Base-by-base conservation (phyloP, 2,329 filamentous ascomycete species). In the Calonectria leucothoes region DNA sequence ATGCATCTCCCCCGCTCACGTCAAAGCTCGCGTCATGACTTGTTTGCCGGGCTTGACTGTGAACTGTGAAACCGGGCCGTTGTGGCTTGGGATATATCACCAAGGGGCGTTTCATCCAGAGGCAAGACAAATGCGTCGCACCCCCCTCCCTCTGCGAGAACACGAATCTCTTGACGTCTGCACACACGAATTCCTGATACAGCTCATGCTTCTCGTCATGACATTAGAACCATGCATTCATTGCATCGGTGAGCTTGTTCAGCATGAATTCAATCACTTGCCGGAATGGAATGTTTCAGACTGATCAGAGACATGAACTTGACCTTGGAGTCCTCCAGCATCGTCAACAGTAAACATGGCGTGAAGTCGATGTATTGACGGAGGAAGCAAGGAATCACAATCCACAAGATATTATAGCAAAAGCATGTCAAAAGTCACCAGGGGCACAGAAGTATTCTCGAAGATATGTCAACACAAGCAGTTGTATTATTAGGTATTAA, bases 401-500 rank as follows among this genome's bases (percentile, higher is more conserved):
- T n/a, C n/a, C n/a, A n/a, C n/a, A n/a, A n/a, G n/a, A n/a, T n/a
- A 39, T 4, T 17, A 42, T 17, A 42, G 37, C 37, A 20, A 6
- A 8, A 3, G 39, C 39, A 42, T 20, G 3, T n/a, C 5, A 17
- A 20, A 45, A n/a, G 6, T 8, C 10, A 23, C 23, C 20, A 23
- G 12, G 17, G 15, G 8, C 31, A 42, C 25, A 29, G 12, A 15
- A 29, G 7, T 4, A 48, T 29, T 14, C 29, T 42, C 25, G 33
- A 35, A 61, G 10, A 69, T 71, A 66, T 71, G 52, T 80, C 77
- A 81, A 82, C 82, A 85, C 81, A 83, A 27, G 79, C 82, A 83
- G 73, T 82, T 82, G 80, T 83, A 85, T 85, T 85, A 86, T 85
- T 86, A 86, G 80, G 79, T 86, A 86, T 86, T 86, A 85, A 79